Base-by-base conservation (phyloP, 2,329 filamentous ascomycete genomes). In the Exophiala spinifera region DNA sequence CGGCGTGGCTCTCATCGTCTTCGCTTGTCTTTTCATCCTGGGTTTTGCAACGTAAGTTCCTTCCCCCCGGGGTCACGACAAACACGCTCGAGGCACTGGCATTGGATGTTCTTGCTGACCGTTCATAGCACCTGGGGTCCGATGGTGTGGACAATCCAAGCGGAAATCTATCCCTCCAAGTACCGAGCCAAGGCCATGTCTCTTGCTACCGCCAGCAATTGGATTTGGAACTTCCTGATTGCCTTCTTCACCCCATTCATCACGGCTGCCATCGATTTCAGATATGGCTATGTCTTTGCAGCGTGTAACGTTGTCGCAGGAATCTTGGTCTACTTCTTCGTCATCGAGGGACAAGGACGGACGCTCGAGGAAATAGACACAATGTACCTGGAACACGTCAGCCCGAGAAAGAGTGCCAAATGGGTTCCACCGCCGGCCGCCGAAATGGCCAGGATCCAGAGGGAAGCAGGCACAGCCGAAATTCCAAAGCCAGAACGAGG, bases 201-300 rank as follows among this genome's bases (percentile, higher is more conserved):
- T 11, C 74, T 91, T 20, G 85, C 87, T 14, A 91, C 87, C 4
- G 83, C 87, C 1, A 82, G 86, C 36, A 91, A 91, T 72, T 91
- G 88, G 88, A 46, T 72, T 23, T 88, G 84, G 83, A 88, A 89
- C 69, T 91, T 91, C 70, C 71, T 87, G 65, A 77, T 88, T 59
- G 82, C 82, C 1, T 91, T 91, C 77, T 90, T 91, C 76, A 90
- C 88, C 0, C 86, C 88, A 0, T 91, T 90, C 70, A 91, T 91
- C 69, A 87, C 84, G 1, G 74, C 75, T 0, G 77, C 81, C 5
- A 91, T 91, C 55, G 81, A 88, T 64, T 91, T 87, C 71, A 78
- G 79, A 19, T 90, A 91, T 67, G 88, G 88, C 6, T 89, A 90
- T 61, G 83, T 92, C 40, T 91, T 91, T 67, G 87, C 87, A 0